Conservation (phyloP, 441 rosid species). For the Gossypium davidsonii region DNA sequence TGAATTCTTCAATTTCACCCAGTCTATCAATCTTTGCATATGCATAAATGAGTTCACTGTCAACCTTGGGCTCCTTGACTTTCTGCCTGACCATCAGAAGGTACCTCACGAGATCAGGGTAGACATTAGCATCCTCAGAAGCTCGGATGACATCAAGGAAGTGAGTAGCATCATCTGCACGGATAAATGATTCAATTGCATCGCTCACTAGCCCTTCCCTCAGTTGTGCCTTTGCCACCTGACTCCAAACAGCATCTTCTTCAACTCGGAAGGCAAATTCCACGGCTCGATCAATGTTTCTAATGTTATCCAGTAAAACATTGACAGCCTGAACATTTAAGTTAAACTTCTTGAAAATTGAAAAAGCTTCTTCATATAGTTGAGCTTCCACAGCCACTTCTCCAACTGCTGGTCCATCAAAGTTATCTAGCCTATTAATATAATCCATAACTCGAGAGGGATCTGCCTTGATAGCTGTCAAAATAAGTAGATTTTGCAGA, state of each 20-base stretch:
- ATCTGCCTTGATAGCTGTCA: conserved; percentile 98
- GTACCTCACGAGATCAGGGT: conserved; percentile 91
- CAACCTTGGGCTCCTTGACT: conserved; percentile 97
- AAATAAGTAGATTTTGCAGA: conserved; percentile 88
- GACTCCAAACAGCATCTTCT: conserved; percentile 97
- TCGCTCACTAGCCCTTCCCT: conserved; percentile 90
- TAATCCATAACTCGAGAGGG: conserved; percentile 99
- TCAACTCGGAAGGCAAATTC: conserved; percentile 98
- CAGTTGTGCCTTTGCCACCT: conserved; percentile 95
- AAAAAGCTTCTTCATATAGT: conserved; percentile 86
- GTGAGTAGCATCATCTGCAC: conserved; percentile 94
- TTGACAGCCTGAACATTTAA: conserved; percentile 93
- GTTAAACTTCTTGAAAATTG: conserved; percentile 93
- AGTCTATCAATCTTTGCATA: conserved; percentile 96
- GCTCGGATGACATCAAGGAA: conserved; percentile 86
- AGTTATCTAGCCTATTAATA: conserved; percentile 90
- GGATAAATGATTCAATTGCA: conserved; percentile 95
- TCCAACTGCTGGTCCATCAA: conserved; percentile 99
- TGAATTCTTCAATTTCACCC: conserved; percentile 92
- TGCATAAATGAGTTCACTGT: conserved; percentile 95
- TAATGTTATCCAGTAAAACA: conserved; percentile 76
- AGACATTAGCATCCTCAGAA: conserved; percentile 77
- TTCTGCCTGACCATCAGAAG: conserved; percentile 97
- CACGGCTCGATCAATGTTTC: conserved; percentile 89
- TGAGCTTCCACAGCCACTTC: conserved; percentile 97